These are phyloP conservation scores for Saccharomycopsis javanensis DNA, from an alignment of 805 yeast genomes.

Conservation along the genomic window DNA sequence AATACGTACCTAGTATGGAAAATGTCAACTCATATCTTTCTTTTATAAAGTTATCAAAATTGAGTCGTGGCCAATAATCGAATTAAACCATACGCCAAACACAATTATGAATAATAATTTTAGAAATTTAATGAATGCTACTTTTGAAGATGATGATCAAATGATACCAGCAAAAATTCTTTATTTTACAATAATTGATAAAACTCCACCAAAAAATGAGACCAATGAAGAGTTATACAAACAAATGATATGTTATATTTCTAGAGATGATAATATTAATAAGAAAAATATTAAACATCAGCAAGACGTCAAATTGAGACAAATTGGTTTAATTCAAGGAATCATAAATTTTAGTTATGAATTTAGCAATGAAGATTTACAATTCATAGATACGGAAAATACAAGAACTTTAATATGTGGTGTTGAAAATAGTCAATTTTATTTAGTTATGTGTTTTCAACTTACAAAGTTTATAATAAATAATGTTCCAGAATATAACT, in stretches of 20 bases:
- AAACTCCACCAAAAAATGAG: slow-evolving; percentile 8
- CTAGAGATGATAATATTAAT: background rate
- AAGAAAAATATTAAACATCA: background rate
- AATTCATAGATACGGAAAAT: slow-evolving; percentile 15
- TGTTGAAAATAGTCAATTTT: slow-evolving; percentile 10
- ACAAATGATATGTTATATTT: slow-evolving; percentile 15
- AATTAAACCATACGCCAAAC: too few species aligned
- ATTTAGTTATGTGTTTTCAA: slow-evolving; percentile 13
- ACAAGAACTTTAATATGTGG: slow-evolving; percentile 12
- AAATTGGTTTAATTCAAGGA: slow-evolving; percentile 17
- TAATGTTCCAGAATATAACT: slow-evolving; percentile 13
- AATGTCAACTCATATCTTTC: too few species aligned
- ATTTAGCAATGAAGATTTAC: slow-evolving; percentile 4
- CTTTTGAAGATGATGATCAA: slow-evolving; percentile 12
- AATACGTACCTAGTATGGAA: too few species aligned
- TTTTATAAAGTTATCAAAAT: too few species aligned
- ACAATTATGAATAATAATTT: background rate
- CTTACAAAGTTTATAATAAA: slow-evolving; percentile 13
- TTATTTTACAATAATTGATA: slow-evolving; percentile 16
- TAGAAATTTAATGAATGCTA: background rate
- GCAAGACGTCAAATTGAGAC: slow-evolving; percentile 11
- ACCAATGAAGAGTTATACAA: slow-evolving; percentile 11
- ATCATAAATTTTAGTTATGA: slow-evolving; percentile 15
- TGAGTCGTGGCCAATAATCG: too few species aligned
- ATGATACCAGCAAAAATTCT: slow-evolving; percentile 13